Base-by-base conservation (phyloP, 2,329 filamentous ascomycete species). In the Lizonia empirigonia region DNA sequence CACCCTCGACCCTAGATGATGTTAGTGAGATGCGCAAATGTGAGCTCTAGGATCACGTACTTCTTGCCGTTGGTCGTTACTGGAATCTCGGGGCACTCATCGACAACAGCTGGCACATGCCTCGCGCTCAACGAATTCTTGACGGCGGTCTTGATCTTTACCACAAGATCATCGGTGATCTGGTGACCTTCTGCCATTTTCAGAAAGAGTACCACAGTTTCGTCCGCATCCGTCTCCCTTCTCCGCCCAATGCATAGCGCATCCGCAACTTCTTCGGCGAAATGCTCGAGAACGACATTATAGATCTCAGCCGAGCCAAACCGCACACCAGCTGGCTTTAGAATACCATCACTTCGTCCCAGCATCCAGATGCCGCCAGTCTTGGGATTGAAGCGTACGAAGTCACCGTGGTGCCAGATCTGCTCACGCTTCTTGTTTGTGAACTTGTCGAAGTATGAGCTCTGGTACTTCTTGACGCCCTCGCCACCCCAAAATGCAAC, bases 261-360 rank as follows among this genome's bases (percentile, higher is more conserved):
- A 64, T 99, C 93, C 53, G 91, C 87, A 15, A 97, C 79, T 48
- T 93, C 83, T 9, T 81, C 76, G 0, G 86, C 82, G 64, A 97
- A 97, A 74, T 91, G 88, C 59, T 89, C 85, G 1, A 94, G 83
- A 22, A 97, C 77, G n/a, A 97, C 81, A 69, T 96, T 97, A 75
- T 97, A 97, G 16, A 99, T 96, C 77, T 99, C 94, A 0, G 93
- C 91, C 24, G 87, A 91, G 4, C 93, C 93, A 68, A 99, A 97
- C 0, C 93, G 81, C 15, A 99, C 91, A 2, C 94, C 94, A 0
- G 88, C 85, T 0, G 94, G 94, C 70, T 99, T 99, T 12, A 99
- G 77, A 5, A 97, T 90, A 4, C 94, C 94, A 64, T 99, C 93
- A 42, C 89, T 94, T 20, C 93, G 84, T 2, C 94, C 93, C 0